Conservation (phyloP, 257 asterid species). For the Solanum sitiens region DNA sequence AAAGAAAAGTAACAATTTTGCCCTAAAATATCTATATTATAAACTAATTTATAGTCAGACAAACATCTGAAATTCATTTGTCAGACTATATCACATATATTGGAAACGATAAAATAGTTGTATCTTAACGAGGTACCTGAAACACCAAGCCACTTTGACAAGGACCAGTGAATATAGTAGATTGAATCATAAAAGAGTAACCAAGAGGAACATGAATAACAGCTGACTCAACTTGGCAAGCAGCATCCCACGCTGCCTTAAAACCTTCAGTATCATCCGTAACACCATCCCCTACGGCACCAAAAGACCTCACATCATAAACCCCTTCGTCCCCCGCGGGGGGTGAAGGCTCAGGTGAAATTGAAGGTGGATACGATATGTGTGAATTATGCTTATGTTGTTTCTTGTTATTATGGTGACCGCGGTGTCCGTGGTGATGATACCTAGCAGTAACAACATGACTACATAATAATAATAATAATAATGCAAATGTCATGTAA, state of each 20-base stretch:
- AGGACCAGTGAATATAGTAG: constrained; percentile 58
- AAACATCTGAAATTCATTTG: no score
- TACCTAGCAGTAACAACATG: constrained; percentile 18
- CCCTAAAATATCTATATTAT: background rate
- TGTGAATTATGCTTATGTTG: constrained; percentile 14
- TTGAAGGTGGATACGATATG: constrained; percentile 28
- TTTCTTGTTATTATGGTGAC: background rate
- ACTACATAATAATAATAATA: background rate
- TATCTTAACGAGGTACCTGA: constrained; percentile 18
- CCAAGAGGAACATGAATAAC: constrained; percentile 32
- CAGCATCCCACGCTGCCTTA: constrained; percentile 45
- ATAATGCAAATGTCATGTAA: background rate
- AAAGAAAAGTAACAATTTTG: background rate
- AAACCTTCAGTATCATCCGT: constrained; percentile 45
- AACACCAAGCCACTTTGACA: constrained; percentile 32
- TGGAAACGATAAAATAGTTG: background rate
- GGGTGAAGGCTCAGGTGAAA: constrained; percentile 21
- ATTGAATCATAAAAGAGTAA: constrained; percentile 37
- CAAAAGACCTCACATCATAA: constrained; percentile 39
- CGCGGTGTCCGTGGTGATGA: constrained; percentile 23
- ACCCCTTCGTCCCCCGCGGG: constrained; percentile 4
- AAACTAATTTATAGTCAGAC: background rate
- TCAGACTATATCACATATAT: background rate
- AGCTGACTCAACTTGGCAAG: constrained; percentile 30
- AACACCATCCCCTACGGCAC: constrained; percentile 38